Percentiles rank a stretch among this genome's conserved stretches.
phyloP scores from a whole-genome alignment of 2,329 filamentous ascomycete species.

The Aspergillus proliferans region DNA sequence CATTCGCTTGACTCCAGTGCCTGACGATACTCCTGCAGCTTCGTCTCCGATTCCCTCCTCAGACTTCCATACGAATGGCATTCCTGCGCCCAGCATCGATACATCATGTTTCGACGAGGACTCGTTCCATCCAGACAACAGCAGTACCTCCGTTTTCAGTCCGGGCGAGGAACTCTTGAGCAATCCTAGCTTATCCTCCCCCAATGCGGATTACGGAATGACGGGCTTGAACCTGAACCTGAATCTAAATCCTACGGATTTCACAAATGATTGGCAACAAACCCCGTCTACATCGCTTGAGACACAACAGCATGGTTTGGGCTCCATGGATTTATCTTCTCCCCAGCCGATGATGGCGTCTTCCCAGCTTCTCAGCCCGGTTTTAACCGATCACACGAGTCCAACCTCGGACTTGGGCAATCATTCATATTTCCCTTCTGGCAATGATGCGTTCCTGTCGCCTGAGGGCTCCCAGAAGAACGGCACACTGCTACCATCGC shows the following conservation, averaged over 20 bases:
- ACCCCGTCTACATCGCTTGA: neutral
- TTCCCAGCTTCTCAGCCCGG: slow-evolving; percentile 29
- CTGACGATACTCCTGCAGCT: slow-evolving; percentile 7
- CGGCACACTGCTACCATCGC: slow-evolving; percentile 14
- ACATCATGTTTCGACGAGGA: slow-evolving; percentile 1
- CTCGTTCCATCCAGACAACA: slow-evolving; percentile 6
- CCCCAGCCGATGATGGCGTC: neutral
- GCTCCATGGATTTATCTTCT: neutral
- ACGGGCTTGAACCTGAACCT: slow-evolving; percentile 15
- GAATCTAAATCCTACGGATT: slow-evolving; percentile 3
- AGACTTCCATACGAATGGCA: slow-evolving; percentile 3
- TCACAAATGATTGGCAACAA: slow-evolving; percentile 7
- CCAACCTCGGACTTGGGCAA: slow-evolving; percentile 19
- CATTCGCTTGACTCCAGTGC: slow-evolving; percentile 24
- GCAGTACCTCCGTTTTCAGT: slow-evolving; percentile 23
- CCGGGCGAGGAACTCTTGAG: slow-evolving; percentile 23
- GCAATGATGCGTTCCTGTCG: neutral
- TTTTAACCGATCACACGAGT: slow-evolving; percentile 25
- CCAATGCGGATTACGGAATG: slow-evolving; percentile 16
- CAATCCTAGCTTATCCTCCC: slow-evolving; percentile 22
- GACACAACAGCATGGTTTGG: neutral
- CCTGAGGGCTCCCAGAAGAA: neutral
- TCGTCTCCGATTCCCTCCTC: slow-evolving; percentile 10
- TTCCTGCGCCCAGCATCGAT: slow-evolving; percentile 1
- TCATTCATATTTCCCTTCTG: slow-evolving; percentile 1